Base-by-base conservation (phyloP, 495 filamentous ascomycete species). In the Xylaria venustula region DNA sequence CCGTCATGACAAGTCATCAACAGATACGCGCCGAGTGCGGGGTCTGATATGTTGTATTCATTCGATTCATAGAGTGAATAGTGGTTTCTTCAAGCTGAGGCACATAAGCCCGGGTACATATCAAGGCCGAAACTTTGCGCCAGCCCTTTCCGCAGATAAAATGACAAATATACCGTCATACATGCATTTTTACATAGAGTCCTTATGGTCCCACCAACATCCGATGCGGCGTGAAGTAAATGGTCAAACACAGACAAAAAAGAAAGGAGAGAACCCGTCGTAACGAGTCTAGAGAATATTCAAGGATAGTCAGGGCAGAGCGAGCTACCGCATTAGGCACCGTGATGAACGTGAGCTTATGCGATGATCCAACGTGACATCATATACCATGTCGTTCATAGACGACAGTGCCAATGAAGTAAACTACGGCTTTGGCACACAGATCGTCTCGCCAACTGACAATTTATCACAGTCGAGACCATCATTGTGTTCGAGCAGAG, bases 401-500 rank as follows among this genome's bases (percentile, higher is more conserved):
- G 12, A 9, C 15, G 2, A 8, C 34, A 22, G 22, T 17, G 17
- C 12, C 5, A 30, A n/a, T 0, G 2, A 20, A 17, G 25, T 28
- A 9, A 14, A 15, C 36, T 54, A 50, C 9, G 46, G 34, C 23
- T 4, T 26, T 2, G 68, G 67, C 9, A 70, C 61, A 63, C 71
- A 73, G 45, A 71, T 19, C 5, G 59, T 63, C 9, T 60, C 34
- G 49, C 69, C 71, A 34, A 68, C 25, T 8, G 40, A 25, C 40
- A 73, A 15, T n/a, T 59, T 62, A 40, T 70, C 65, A 34, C 71
- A 73, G 50, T 73, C 65, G 25, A 73, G 41, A 12, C 64, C 67
- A 14, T 51, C 36, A 17, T 73, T 73, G 17, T 62, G 60, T 19
- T 55, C 45, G 8, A 70, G n/a, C 19, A 73, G 54, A 11, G 60